These are phyloP conservation scores for Williopsis jadinii DNA, from an alignment of 1,139 yeast genomes.

Conservation along the genomic window DNA sequence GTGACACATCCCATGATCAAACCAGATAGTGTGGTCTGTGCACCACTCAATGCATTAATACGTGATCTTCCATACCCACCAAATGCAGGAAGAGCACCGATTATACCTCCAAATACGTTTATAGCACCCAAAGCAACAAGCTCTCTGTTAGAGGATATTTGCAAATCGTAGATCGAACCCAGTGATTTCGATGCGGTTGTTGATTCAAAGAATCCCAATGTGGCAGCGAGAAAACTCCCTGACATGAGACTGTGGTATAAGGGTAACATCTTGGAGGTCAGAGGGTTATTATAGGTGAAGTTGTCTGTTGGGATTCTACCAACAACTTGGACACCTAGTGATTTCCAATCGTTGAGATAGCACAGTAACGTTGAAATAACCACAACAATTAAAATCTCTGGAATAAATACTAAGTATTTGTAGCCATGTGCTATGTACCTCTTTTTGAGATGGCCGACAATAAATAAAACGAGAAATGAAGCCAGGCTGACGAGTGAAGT, in stretches of 20 bases:
- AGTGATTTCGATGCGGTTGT: conserved; percentile 85
- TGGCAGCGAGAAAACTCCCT: conserved; percentile 69
- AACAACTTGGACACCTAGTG: conserved; percentile 55
- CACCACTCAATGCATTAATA: conserved; percentile 81
- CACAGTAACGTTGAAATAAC: conserved; percentile 56
- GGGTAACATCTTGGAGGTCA: conserved; percentile 28
- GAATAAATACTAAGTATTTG: conserved; percentile 41
- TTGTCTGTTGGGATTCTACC: conserved; percentile 53
- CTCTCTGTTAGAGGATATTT: conserved; percentile 70
- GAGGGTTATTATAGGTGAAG: conserved; percentile 42
- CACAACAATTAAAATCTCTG: conserved; percentile 79
- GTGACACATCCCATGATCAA: conserved; percentile 73
- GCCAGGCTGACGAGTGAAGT: conserved; percentile 47
- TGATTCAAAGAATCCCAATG: conserved; percentile 88
- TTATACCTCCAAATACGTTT: conserved; percentile 38
- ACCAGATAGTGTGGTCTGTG: conserved; percentile 79
- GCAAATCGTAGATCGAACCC: conserved; percentile 58
- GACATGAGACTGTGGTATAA: conserved; percentile 33
- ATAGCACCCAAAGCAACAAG: conserved; percentile 77
- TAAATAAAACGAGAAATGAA: conserved; percentile 39
- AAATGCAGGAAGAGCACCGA: conserved; percentile 86
- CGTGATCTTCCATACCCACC: conserved; percentile 96
- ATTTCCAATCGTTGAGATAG: conserved; percentile 44
- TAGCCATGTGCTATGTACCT: conserved; percentile 23
- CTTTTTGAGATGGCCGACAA: conserved; percentile 38